Base-by-base conservation (phyloP, 345 rosid species). In the Citrus unshiu region DNA sequence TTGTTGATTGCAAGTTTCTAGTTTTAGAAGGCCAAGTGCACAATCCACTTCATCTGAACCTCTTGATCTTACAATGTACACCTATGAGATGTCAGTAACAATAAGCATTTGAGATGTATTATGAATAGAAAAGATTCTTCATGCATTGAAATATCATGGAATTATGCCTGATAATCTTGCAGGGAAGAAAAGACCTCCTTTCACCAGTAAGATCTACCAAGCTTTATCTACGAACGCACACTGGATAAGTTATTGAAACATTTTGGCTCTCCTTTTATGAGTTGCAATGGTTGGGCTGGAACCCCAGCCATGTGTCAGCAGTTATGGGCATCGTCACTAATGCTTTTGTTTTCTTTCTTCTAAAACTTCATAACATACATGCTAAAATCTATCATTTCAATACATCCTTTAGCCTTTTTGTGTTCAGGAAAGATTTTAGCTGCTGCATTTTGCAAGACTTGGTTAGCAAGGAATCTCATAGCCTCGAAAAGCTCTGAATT, bases 31-130 rank as follows among this genome's bases (percentile, higher is more conserved):
- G 70, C 79, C 84, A 58, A 77, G 86, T 77, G 87, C 85, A 70
- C 78, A 86, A 76, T 79, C 77, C 13, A 77, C 74, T 73, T 89
- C 87, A 18, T 88, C 84, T 35, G 82, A 79, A 80, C 81, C 74
- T 54, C 46, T 46, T 54, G 43, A 74, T 79, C 85, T 84, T 56
- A 84, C 80, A 61, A 84, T 87, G 72, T 85, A 85, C 18, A 87
- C 88, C 91, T 89, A 63, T 9, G 24, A 29, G 34, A 65, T 7
- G 25, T 30, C n/a, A 64, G 21, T 64, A 54, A 34, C 21, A 66
- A 76, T 18, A 78, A 71, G 27, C 25, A 39, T 54, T 21, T 22
- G 4, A 60, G 2, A 34, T 61, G 18, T 51, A 25, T 16, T 30
- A 49, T 19, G 34, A 60, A n/a, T 5, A 60, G 18, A 6, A 49